Evolutionary conservation across 768 basidiomycete genomes (phyloP).

Genomic region (Mycena galericulata): DNA sequence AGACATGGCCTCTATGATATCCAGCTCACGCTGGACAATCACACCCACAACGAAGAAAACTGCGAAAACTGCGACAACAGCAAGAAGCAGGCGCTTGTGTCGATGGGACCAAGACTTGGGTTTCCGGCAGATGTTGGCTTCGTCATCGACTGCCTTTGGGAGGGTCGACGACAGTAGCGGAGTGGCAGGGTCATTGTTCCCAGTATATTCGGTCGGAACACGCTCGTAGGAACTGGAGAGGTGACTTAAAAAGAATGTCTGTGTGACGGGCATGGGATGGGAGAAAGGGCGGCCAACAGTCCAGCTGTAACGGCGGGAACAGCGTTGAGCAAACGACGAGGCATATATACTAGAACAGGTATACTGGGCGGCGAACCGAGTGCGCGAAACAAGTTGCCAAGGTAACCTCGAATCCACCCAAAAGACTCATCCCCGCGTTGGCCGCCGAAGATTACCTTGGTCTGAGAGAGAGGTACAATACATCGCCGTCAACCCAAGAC

Average conservation of each 20-base stretch:
- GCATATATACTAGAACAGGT: too few relatives aligned
- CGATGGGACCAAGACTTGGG: neutral
- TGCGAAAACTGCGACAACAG: neutral
- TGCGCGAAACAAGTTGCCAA: too few relatives aligned
- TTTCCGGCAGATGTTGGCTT: neutral
- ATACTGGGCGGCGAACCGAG: too few relatives aligned
- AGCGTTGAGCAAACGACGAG: too few relatives aligned
- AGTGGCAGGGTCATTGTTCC: neutral
- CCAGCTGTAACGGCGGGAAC: too few relatives aligned
- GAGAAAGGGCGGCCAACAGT: too few relatives aligned
- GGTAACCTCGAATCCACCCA: too few relatives aligned
- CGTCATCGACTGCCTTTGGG: neutral
- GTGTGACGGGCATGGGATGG: too few relatives aligned
- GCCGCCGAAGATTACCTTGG: too few relatives aligned
- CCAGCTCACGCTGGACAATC: neutral
- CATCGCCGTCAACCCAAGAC: too few relatives aligned
- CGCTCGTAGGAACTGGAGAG: neutral
- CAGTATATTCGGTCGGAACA: neutral
- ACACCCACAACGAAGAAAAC: neutral
- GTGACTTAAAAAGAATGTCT: neutral
- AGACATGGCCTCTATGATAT: neutral
- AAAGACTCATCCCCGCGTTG: too few relatives aligned
- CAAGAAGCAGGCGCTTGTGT: neutral
- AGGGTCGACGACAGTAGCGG: neutral
- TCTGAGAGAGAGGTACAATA: too few relatives aligned